phyloP scores from a whole-genome alignment of 257 asterid genomes.

The Rhazya stricta region DNA sequence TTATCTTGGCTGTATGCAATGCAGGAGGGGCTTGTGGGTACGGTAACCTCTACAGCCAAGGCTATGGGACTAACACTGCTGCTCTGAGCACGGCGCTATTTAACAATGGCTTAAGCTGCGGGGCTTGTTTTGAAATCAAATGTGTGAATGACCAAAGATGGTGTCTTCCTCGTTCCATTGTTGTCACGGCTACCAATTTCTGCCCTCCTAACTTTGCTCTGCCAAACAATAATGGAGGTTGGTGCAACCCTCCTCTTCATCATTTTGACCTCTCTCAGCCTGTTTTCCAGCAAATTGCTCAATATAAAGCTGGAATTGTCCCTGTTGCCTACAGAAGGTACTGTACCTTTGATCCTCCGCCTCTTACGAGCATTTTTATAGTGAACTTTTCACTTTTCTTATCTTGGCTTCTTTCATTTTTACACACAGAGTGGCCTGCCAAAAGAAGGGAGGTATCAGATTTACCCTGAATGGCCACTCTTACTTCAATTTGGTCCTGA shows the following conservation, averaged over 20 bases:
- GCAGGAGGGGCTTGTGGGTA: conserved; percentile 35
- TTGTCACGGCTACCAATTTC: conserved; percentile 31
- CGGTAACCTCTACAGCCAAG: conserved; percentile 28
- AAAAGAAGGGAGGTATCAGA: conserved; percentile 45
- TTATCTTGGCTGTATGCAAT: not conserved
- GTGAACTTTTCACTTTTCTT: not conserved
- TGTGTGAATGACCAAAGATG: conserved; percentile 20
- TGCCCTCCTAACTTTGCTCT: conserved; percentile 31
- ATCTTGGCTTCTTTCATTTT: not conserved
- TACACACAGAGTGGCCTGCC: conserved; percentile 39
- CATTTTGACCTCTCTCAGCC: conserved; percentile 35
- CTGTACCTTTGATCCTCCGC: not conserved
- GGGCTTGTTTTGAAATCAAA: conserved; percentile 29
- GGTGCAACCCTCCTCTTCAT: conserved; percentile 31
- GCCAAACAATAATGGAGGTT: conserved; percentile 23
- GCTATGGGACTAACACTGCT: conserved; percentile 35
- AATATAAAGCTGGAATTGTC: conserved; percentile 28
- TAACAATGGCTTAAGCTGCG: conserved; percentile 32
- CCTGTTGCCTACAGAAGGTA: conserved; percentile 31
- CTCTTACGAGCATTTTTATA: not conserved
- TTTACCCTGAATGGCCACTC: conserved; percentile 55
- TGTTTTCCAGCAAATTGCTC: conserved; percentile 28
- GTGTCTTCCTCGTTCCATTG: conserved; percentile 23
- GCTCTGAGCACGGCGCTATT: conserved; percentile 29
- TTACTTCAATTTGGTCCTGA: conserved; percentile 47